A percentile compares a stretch with the other conserved stretches of the same genome.
These are phyloP conservation scores for Sporodiniella umbellata DNA, from an alignment of 371 early-diverging fungal genomes.

Conservation along the genomic window DNA sequence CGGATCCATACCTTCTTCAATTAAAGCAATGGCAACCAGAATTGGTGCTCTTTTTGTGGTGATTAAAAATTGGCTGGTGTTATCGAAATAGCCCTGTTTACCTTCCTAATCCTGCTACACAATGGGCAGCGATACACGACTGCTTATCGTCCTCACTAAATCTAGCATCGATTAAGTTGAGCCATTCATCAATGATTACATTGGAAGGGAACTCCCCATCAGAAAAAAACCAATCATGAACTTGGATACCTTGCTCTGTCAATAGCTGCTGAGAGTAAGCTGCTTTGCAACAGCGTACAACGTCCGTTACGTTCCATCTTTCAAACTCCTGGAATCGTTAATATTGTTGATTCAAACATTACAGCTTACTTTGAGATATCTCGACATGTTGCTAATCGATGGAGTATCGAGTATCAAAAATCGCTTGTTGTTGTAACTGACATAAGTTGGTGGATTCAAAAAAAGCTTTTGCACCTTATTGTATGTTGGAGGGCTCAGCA, in stretches of 20 bases:
- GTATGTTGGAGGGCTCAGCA: conserved; percentile 18
- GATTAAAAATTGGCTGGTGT: no score
- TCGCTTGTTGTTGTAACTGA: conserved; percentile 47
- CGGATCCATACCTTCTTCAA: conserved; percentile 77
- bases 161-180: conserved; percentile 55
- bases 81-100: no score
- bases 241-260: conserved; percentile 57
- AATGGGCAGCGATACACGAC: conserved; percentile 76
- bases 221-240: conserved; percentile 76
- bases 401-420: conserved; percentile 87
- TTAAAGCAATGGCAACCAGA: conserved; percentile 68
- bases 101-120: conserved; percentile 80
- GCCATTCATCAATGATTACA: conserved; percentile 65
- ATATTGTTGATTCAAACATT: not conserved
- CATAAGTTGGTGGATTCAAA: conserved; percentile 28
- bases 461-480: conserved; percentile 11
- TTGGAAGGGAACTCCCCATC: conserved; percentile 77
- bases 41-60: conserved; percentile 65
- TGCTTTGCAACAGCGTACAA: conserved; percentile 87
- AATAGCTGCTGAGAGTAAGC: conserved; percentile 66
- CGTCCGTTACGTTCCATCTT: conserved; percentile 74
- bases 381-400: conserved; percentile 65
- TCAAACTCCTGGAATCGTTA: conserved; percentile 56
- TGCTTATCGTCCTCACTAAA: conserved; percentile 23
- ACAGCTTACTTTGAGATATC: conserved; percentile 55